phyloP scores from a whole-genome alignment of 164 flowering plant genomes.

The Magnolia kwangsiensis region DNA sequence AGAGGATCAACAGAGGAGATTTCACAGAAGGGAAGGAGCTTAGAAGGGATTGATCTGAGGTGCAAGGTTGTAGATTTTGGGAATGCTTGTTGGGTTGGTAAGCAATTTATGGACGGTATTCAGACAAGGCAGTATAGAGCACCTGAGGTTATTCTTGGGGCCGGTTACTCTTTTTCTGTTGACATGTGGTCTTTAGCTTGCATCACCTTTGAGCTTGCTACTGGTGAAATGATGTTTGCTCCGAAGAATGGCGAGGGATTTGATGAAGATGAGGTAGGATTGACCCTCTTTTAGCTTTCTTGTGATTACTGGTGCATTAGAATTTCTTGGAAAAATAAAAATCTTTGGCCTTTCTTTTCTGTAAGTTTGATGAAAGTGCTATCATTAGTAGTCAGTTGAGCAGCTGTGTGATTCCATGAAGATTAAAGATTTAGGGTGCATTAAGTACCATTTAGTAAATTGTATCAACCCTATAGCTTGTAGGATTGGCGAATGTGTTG shows the following conservation, averaged over 20 bases:
- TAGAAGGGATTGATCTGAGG: constrained; percentile 77
- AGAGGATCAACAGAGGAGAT: constrained; percentile 57
- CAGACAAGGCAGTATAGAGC: constrained; percentile 97
- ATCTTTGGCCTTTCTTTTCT: neutral
- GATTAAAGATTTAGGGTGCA: neutral
- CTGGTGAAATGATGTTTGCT: constrained; percentile 92
- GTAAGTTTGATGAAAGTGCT: neutral
- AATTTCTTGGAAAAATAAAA: neutral
- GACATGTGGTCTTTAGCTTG: constrained; percentile 99
- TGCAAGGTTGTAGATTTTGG: constrained; percentile 98
- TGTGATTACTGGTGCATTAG: neutral
- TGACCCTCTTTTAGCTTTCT: neutral
- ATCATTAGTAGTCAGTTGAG: neutral
- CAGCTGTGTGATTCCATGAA: neutral
- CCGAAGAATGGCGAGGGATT: constrained; percentile 76
- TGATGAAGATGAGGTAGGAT: constrained; percentile 84
- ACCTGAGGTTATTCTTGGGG: constrained; percentile 79
- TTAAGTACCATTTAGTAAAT: too few relatives aligned
- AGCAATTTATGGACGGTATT: constrained; percentile 67
- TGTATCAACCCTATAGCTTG: too few relatives aligned
- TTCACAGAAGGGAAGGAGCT: constrained; percentile 38
- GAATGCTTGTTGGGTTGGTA: constrained; percentile 90
- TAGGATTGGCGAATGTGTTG: too few relatives aligned
- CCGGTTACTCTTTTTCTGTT: constrained; percentile 73
- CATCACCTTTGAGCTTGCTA: constrained; percentile 87